Evolutionary conservation across 768 basidiomycete genomes (phyloP).

Genomic region (Phylloporus arenicola): DNA sequence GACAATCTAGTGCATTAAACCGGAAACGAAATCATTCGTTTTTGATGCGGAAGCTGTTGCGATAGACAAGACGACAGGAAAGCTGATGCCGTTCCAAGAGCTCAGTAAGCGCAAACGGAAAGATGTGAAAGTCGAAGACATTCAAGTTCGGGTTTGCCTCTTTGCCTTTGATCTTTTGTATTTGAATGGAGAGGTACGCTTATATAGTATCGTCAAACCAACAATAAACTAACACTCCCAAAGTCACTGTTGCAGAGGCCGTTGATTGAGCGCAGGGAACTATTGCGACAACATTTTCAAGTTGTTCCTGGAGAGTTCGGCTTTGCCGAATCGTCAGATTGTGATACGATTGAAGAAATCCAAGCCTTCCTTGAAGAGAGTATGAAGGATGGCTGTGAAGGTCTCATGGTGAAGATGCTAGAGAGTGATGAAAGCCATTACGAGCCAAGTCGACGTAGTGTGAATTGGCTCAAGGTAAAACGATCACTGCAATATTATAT

Average conservation of each 20-base stretch:
- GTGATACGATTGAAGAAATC: constrained; percentile 88
- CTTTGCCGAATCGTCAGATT: constrained; percentile 89
- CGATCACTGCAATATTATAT: not conserved
- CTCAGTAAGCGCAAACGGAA: constrained; percentile 92
- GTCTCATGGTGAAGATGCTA: constrained; percentile 99
- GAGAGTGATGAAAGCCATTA: constrained; percentile 89
- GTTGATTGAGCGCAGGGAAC: constrained; percentile 66
- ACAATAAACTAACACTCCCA: constrained; percentile 1
- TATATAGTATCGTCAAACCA: not conserved
- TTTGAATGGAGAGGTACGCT: constrained; percentile 84
- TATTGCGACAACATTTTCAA: constrained; percentile 76
- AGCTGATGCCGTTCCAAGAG: constrained; percentile 97
- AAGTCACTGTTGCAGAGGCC: constrained; percentile 81
- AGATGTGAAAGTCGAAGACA: constrained; percentile 96
- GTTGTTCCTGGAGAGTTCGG: constrained; percentile 84
- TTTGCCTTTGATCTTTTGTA: constrained; percentile 97
- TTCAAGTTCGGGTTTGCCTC: constrained; percentile 92
- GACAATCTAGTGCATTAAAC: constrained; percentile 69
- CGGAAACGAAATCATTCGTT: constrained; percentile 82
- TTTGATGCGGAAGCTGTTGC: constrained; percentile 97
- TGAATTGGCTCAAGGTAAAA: constrained; percentile 95
- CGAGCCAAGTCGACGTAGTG: constrained; percentile 90
- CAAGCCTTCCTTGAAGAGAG: constrained; percentile 92
- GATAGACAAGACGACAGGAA: constrained; percentile 77
- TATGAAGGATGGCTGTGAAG: constrained; percentile 98